Evolutionary conservation across 2,329 filamentous ascomycete genomes (phyloP), one percentile per base, ranked within the genome.

Genomic region (Neurospora crassa): DNA sequence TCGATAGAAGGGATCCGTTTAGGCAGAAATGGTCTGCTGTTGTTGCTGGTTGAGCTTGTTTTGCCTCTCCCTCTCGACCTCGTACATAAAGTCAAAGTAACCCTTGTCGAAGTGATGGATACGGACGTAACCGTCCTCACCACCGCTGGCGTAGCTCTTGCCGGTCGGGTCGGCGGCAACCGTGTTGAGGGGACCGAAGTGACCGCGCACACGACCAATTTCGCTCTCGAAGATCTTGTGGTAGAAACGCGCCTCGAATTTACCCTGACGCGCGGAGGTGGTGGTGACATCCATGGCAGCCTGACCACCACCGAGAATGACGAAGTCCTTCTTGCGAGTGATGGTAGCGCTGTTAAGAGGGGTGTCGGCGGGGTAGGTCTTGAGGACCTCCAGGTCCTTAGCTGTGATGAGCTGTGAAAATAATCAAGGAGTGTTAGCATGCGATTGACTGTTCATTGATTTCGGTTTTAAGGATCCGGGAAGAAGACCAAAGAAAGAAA

Each of bases 171-270:
- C 93, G 72, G 93, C 93, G 68, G 96, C 94, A 77, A 99, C 93
- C 74, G 96, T 97, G 87, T 99, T 97, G 82, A 85, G 73, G 6
- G 70, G 63, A 67, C 96, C 96, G 83, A 99, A 99, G 83, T 99
- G 96, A 74, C 96, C 96, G 80, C 94, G 89, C 75, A 99, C 96
- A 86, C 96, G 91, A 77, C 96, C 96, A 79, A 98, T 95, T 86
- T 99, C 96, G 83, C 99, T 95, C 84, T 97, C 94, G 81, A 99
- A 98, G 81, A 99, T 91, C 88, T 97, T 98, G 90, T 99, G 96
- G 88, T 97, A 99, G 88, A 99, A 99, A 76, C 96, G 91, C 67
- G 96, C 96, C 84, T 99, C 96, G 86, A 99, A 99, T 85, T 98
- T 98, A 84, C 96, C 96, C 87, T 99, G 96, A 76, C 96, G 90